These are phyloP conservation scores for Fraxinus angustifolia DNA, from an alignment of 305 asterid genomes.

Conservation along the genomic window DNA sequence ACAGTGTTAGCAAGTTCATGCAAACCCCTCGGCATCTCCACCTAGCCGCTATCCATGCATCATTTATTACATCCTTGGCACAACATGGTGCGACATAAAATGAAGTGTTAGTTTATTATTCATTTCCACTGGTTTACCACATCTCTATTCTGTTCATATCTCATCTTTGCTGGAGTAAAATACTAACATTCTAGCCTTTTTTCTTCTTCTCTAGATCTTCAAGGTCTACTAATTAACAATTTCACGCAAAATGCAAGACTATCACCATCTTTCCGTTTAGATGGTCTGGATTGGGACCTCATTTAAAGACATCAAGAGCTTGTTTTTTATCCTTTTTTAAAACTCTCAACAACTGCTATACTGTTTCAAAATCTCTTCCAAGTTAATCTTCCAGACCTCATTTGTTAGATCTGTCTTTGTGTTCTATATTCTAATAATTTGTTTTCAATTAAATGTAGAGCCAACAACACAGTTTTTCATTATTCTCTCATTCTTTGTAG, in stretches of 20 bases:
- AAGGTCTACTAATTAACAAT: background rate
- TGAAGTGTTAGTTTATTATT: background rate
- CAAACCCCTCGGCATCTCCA: background rate
- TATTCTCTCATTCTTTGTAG: background rate
- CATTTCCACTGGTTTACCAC: background rate
- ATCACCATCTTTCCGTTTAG: background rate
- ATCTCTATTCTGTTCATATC: background rate
- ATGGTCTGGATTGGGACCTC: background rate
- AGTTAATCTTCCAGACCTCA: background rate
- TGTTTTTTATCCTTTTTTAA: background rate
- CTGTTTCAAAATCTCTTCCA: background rate
- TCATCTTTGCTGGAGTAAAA: no score
- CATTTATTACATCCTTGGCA: background rate
- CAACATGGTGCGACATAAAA: background rate
- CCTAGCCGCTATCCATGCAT: background rate
- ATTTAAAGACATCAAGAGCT: background rate
- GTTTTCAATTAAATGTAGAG: conserved; percentile 4
- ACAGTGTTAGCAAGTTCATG: no score
- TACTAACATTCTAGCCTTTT: background rate
- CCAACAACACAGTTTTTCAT: background rate
- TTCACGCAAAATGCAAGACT: background rate
- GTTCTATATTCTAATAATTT: background rate
- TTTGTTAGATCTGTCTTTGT: background rate
- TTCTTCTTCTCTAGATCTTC: background rate
- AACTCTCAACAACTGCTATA: background rate